Evolutionary conservation across 805 yeast genomes (phyloP), one percentile per base, ranked within the genome.

Genomic region (Candida succiphila): DNA sequence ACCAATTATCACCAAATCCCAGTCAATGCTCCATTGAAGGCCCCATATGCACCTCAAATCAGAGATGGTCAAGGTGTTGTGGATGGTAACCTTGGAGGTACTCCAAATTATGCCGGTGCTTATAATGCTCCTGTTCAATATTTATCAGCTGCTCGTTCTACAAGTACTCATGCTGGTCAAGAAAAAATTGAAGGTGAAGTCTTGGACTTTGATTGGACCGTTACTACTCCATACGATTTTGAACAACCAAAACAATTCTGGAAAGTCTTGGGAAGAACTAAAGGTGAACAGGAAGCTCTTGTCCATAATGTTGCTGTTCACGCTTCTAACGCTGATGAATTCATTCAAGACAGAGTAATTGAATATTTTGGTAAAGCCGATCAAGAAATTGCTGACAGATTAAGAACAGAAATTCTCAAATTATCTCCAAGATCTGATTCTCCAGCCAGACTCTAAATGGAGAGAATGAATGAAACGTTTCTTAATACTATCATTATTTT

Each of bases 271-370:
- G 81, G 81, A 34, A 78, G 62, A 53, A 75, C 78, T 49, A 75
- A 82, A 13, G 86, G 87, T 46, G 95, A 85, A 60, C 96, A 86
- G 63, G 72, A 68, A 49, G 74, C 85, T 47, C 67, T 89, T 52
- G 83, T 88, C 31, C 84, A 80, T 58, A 89, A 89, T 58, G 69
- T 89, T 42, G 79, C 94, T 16, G 78, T 64, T 26, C 96, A 88
- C 56, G 81, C 67, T 14, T 44, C 56, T 14, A 71, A 56, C 44
- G 96, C 96, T 22, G 69, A 73, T 44, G 77, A 82, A 31, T 70
- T 68, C 32, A 75, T 87, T 44, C 95, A 82, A 65, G 85, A 84
- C 53, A 64, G 78, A 40, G 94, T 84, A 21, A 68, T 78, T 49
- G 84, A 72, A 40, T 73, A 78, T 73, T 89, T 87, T 54, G 52